Conservation (phyloP, 2,329 filamentous ascomycete species). For the Thermoascus crustaceus region DNA sequence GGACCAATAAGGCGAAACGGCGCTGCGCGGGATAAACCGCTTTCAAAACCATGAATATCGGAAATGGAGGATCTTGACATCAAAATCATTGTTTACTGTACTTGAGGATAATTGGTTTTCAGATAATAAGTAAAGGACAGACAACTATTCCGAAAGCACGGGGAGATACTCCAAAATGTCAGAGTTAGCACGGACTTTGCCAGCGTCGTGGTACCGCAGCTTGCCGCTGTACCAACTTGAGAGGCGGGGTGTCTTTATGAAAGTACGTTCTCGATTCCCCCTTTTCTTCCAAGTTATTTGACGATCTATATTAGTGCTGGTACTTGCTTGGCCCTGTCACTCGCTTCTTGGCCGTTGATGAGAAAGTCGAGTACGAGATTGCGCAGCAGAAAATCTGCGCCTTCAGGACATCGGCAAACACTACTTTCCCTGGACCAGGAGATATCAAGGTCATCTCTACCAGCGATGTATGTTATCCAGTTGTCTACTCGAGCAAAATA, state of each 20-base stretch:
- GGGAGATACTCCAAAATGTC: constrained; percentile 23
- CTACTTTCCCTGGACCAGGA: constrained; percentile 18
- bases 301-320: constrained; percentile 36
- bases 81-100: constrained; percentile 1
- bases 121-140: not conserved
- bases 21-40: not conserved
- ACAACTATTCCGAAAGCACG: not conserved
- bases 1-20: not conserved
- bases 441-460: constrained; percentile 34
- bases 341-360: constrained; percentile 35
- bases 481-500: constrained; percentile 5
- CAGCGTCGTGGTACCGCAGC: constrained; percentile 48
- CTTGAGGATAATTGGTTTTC: constrained; percentile 7
- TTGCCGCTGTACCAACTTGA: constrained; percentile 43
- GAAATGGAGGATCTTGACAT: not conserved
- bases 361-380: constrained; percentile 43
- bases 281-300: constrained; percentile 3
- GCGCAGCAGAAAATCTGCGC: constrained; percentile 39
- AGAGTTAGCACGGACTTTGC: constrained; percentile 35
- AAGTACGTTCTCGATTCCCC: constrained; percentile 21
- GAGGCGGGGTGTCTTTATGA: constrained; percentile 42
- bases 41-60: constrained; percentile 2
- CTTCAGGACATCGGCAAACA: constrained; percentile 25
- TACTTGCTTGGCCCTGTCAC: constrained; percentile 48
- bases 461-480: constrained; percentile 25